Evolutionary conservation across 768 basidiomycete species (phyloP), one percentile per base, ranked within the genome.

Genomic region (Pleurotus citrinopileatus): DNA sequence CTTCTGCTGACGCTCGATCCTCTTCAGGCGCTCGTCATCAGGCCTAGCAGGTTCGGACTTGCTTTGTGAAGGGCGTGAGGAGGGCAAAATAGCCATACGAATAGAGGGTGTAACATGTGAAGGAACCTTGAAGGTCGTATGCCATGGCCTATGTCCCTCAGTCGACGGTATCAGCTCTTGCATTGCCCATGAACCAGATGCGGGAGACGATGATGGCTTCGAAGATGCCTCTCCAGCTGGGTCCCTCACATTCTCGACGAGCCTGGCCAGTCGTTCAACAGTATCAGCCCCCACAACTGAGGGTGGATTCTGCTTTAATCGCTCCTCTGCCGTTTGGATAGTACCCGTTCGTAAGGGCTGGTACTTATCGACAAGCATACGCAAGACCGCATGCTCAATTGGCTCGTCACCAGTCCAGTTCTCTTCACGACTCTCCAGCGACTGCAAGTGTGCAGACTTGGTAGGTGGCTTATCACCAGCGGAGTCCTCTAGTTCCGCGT

Each of bases 281-380:
- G 19, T 19, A 61, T 42, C 52, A 53, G 58, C 42, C 59, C 52
- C 44, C 29, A 45, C 58, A 59, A 64, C 40, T 82, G 61, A 29
- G 3, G 80, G 79, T 1, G 76, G 77, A 1, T 71, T 65, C 40
- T 74, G 68, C 65, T 77, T 84, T 48, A 89, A 59, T 65, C 84
- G 89, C 63, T 88, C 73, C 47, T 91, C 87, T 4, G 87, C 86
- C 1, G 79, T 75, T 56, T 73, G 67, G 38, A 88, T 77, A 9
- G 70, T 65, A 7, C 82, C 84, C 7, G 73, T 78, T n/a, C 89
- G 77, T 28, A 92, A 68, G 1, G 91, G 90, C 67, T 89, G 92
- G 73, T 93, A 86, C 64, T 90, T 88, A 73, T 94, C 91, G 28
- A 92, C 77, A 4, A 94, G 77, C 89, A 95, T 94, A 19, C 91